Percentiles rank a stretch among this genome's conserved stretches.
Evolutionary conservation across 306 rosid genomes (phyloP).

Genomic region (Casuarina equisetifolia): DNA sequence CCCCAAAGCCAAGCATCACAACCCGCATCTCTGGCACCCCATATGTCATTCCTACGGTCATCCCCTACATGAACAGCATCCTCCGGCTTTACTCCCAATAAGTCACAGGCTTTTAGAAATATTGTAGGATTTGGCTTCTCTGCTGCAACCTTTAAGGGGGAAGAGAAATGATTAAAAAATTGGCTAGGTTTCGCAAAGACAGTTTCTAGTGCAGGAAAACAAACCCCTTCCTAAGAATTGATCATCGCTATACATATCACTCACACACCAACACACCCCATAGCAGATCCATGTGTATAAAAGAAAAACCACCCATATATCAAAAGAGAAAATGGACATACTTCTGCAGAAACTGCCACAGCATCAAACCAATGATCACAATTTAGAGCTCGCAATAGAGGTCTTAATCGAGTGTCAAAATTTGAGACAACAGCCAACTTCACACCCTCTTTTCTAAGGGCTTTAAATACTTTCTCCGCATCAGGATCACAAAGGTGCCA

Average conservation of each 20-base stretch:
- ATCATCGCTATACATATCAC: not conserved
- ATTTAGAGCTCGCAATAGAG: slow-evolving; percentile 68
- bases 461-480: slow-evolving; percentile 67
- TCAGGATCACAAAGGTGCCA: slow-evolving; percentile 96
- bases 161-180: slow-evolving; percentile 6
- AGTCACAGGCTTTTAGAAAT: slow-evolving; percentile 92
- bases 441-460: slow-evolving; percentile 78
- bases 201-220: not conserved
- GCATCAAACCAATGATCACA: slow-evolving; percentile 98
- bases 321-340: slow-evolving; percentile 26
- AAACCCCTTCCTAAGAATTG: not conserved
- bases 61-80: slow-evolving; percentile 95
- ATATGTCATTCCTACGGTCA: slow-evolving; percentile 89
- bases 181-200: not conserved
- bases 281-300: not conserved
- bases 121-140: slow-evolving; percentile 99
- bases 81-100: slow-evolving; percentile 81
- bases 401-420: slow-evolving; percentile 89
- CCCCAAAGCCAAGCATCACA: slow-evolving; percentile 99
- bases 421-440: slow-evolving; percentile 85
- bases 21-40: slow-evolving; percentile 99
- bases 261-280: not conserved
- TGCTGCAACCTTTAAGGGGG: slow-evolving; percentile 64
- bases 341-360: slow-evolving; percentile 97
- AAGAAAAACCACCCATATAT: slow-evolving; percentile 18